Base-by-base conservation (phyloP, 257 asterid genomes). In the Nicotiana obtusifolia region DNA sequence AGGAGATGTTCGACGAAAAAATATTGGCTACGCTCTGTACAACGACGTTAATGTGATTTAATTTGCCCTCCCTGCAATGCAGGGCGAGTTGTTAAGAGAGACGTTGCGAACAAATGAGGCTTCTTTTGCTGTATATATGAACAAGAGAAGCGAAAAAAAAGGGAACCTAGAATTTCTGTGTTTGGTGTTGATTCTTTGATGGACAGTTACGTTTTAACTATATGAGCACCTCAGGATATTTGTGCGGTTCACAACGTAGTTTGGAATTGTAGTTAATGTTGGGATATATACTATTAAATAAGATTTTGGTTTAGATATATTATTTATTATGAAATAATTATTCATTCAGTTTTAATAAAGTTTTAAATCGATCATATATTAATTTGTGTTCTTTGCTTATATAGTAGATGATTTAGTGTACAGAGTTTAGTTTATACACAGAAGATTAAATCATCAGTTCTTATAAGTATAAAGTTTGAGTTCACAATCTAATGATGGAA, bases 31-130 rank as follows among this genome's bases (percentile, higher is more conserved):
- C 9, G 30, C 79, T 64, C 67, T 62, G 33, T 22, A 7, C 33
- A 69, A 73, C 37, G 22, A 22, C 10, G 22, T 37, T 7, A 41
- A 41, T 8, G 4, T 24, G 24, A 20, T 3, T 71, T 16, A 47
- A 11, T 53, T 10, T 68, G 78, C 91, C 84, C 90, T 82, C 82
- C 97, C 97, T 89, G 95, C 95, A 82, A 64, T 15, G 97, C 94
- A 91, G 97, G 97, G 82, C 62, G 88, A 83, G 81, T 47, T 30
- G 31, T 59, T 61, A 19, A 67, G 53, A n/a, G 31, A 54, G 80
- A 14, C 57, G 35, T 44, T 81, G 44, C 60, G 6, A 10, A 4
- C 20, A 71, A 62, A 41, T 10, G 17, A 64, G 60, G 62, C 10
- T 16, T 11, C 35, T 16, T 47, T 69, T 19, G 24, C 22, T 15